phyloP scores from a whole-genome alignment of 2,329 filamentous ascomycete species.

The Triangularia setosa region DNA sequence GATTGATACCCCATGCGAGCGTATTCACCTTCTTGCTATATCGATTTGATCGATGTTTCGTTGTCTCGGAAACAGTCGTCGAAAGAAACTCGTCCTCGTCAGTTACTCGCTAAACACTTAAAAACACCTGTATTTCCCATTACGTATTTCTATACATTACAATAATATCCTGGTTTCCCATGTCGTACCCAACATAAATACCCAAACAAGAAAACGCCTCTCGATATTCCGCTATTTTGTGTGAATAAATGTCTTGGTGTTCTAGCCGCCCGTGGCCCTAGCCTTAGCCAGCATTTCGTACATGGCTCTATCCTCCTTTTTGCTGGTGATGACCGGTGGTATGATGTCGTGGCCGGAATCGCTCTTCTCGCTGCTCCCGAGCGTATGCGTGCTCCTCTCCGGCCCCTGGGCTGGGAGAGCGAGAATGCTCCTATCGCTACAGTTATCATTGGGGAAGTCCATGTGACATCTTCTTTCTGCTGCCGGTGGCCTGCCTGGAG shows the following conservation, averaged over 20 bases:
- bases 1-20: too few relatives aligned
- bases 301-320: neutral
- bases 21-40: too few relatives aligned
- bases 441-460: neutral
- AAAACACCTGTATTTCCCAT: neutral
- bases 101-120: neutral
- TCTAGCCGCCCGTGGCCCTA: neutral
- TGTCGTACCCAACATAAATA: neutral
- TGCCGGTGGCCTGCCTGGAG: neutral
- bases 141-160: neutral
- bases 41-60: too few relatives aligned
- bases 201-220: neutral
- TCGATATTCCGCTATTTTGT: neutral
- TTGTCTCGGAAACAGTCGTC: too few relatives aligned
- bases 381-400: neutral
- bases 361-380: neutral
- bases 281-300: neutral
- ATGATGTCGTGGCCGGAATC: neutral
- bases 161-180: neutral
- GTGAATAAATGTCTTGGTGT: neutral
- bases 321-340: neutral
- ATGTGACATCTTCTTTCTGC: neutral
- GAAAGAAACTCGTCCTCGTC: neutral
- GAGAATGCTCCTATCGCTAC: neutral
- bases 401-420: neutral